Base-by-base conservation (phyloP, 1,139 yeast genomes). In the Kurtzmaniella quercitrusa region DNA sequence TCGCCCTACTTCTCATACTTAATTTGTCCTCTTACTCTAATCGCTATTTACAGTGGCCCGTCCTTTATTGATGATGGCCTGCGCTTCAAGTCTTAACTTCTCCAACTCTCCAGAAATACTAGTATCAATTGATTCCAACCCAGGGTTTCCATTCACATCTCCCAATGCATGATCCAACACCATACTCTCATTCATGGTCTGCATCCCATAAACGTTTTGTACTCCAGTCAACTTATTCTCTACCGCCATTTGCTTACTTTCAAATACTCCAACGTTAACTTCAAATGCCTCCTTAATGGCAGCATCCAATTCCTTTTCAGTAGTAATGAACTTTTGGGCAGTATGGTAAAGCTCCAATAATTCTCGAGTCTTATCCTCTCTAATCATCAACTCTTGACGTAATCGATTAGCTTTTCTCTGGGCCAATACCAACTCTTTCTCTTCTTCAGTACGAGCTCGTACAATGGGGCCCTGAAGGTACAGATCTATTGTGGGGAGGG, bases 401-500 rank as follows among this genome's bases (percentile, higher is more conserved):
- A 58, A 63, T 45, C 77, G 60, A 54, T 72, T 72, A 48, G 66
- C 55, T 2, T 53, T 50, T 44, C 77, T 59, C 50, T 65, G 68
- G 54, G 78, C 73, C 38, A 60, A 53, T 48, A 84, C 62, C 37
- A 74, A 58, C 43, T 70, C 71, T 38, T 62, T 59, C 60, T 89
- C 94, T 55, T 81, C 90, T 31, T 68, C 70, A 0, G 95, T 84
- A 62, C 96, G 76, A 43, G 68, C 77, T 58, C 85, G 76, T 71
- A 90, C 78, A 48, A 89, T 66, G 15, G 91, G 86, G 2, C 87
- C 87, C 34, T 77, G 61, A 50, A 85, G 68, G 51, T 84, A 73
- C 37, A 79, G 73, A 54, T 85, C 91, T 50, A 90, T 72, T 2
- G 96, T 86, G 39, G 96, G 96, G 43, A 88, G 72, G 1, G 96